A percentile compares a stretch with the other conserved stretches of the same genome.
Conservation (phyloP, 2,329 filamentous ascomycete species). For the Epichloe scottii region DNA sequence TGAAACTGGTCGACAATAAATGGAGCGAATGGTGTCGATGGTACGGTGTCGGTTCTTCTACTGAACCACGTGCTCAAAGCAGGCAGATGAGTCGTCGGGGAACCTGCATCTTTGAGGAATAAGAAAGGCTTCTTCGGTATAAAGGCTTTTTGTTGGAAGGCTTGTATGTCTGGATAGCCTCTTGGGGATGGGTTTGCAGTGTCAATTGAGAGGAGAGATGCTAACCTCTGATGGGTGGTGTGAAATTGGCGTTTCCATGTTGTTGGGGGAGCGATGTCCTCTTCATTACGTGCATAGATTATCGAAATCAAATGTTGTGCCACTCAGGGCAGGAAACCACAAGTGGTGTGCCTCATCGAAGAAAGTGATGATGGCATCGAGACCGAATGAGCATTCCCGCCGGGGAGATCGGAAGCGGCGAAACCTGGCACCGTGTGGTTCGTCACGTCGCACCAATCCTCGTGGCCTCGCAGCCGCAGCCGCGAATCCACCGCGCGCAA, state of each 20-base stretch:
- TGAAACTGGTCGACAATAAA: slow-evolving; percentile 19
- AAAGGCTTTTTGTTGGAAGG: slow-evolving; percentile 44
- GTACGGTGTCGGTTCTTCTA: background rate
- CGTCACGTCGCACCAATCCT: background rate
- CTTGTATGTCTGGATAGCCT: slow-evolving; percentile 19
- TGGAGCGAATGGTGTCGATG: slow-evolving; percentile 2
- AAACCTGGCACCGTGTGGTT: slow-evolving; percentile 1
- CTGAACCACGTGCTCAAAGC: slow-evolving; percentile 49
- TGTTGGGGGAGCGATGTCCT: background rate
- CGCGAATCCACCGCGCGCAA: background rate
- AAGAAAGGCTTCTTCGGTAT: slow-evolving; percentile 34
- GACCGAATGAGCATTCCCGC: too few relatives aligned
- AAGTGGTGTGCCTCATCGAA: background rate
- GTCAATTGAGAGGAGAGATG: slow-evolving; percentile 2
- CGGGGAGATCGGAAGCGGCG: slow-evolving; percentile 3
- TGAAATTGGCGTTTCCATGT: slow-evolving; percentile 4
- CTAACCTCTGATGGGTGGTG: background rate
- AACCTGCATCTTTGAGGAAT: slow-evolving; percentile 32
- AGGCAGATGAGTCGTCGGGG: slow-evolving; percentile 28
- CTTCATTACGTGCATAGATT: slow-evolving; percentile 3
- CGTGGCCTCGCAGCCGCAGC: background rate
- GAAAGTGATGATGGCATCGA: too few relatives aligned
- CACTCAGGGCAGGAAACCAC: background rate
- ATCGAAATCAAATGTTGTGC: too few relatives aligned
- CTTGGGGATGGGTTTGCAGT: slow-evolving; percentile 6